Evolutionary conservation across 2,329 filamentous ascomycete species (phyloP).

Genomic region (Stachybotrys elegans): DNA sequence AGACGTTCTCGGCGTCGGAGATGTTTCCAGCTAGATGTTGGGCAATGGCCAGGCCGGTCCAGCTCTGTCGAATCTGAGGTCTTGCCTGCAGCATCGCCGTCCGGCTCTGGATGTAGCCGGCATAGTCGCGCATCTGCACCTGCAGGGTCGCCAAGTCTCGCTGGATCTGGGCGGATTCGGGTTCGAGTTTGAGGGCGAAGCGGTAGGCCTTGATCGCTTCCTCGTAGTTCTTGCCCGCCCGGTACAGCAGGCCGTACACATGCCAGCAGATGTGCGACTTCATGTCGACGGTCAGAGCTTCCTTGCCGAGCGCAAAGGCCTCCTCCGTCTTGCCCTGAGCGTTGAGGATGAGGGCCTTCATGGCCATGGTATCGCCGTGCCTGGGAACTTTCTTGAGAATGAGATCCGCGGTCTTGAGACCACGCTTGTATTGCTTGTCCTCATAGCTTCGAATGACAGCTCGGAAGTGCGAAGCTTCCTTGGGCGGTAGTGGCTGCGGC

Average conservation of each 20-base stretch:
- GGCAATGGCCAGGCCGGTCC: conserved; percentile 94
- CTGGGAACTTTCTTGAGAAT: conserved; percentile 92
- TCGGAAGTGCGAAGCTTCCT: conserved; percentile 91
- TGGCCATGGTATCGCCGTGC: conserved; percentile 96
- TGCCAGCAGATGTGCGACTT: conserved; percentile 99
- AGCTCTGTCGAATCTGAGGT: conserved; percentile 81
- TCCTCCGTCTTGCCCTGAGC: conserved; percentile 88
- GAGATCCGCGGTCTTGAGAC: conserved; percentile 92
- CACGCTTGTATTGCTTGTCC: conserved; percentile 94
- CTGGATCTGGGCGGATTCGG: conserved; percentile 91
- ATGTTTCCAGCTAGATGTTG: conserved; percentile 87
- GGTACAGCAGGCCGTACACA: conserved; percentile 92
- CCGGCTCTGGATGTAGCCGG: conserved; percentile 87
- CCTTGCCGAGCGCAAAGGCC: conserved; percentile 88
- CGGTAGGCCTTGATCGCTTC: conserved; percentile 99
- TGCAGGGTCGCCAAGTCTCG: conserved; percentile 90
- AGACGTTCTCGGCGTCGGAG: conserved; percentile 79
- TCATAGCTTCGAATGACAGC: conserved; percentile 95
- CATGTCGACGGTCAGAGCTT: conserved; percentile 92
- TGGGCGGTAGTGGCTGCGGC: conserved; percentile 72
- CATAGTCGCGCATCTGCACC: conserved; percentile 93
- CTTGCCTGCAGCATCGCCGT: conserved; percentile 81
- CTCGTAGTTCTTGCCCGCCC: conserved; percentile 94
- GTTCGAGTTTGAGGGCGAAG: conserved; percentile 86
- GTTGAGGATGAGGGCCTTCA: conserved; percentile 98